These are phyloP conservation scores for Fusarium stilboides DNA, from an alignment of 2,329 filamentous ascomycete genomes.

Conservation along the genomic window DNA sequence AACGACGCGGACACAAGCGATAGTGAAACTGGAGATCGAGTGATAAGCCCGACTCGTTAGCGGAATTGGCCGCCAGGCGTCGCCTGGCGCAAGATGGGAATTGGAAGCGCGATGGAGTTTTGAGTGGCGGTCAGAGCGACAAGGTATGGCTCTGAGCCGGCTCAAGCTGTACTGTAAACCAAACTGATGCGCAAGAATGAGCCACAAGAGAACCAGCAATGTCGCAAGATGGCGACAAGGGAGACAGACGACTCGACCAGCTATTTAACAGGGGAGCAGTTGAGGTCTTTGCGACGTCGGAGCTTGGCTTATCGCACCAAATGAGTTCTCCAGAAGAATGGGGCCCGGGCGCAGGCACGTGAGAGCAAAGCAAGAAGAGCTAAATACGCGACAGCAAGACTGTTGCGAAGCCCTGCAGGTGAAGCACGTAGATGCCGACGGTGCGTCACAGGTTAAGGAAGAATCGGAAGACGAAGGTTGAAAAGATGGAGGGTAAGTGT, in stretches of 20 bases:
- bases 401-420: conserved; percentile 12
- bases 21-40: conserved; percentile 36
- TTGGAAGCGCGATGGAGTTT: conserved; percentile 28
- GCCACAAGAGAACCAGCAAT: conserved; percentile 25
- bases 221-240: conserved; percentile 27
- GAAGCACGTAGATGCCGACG: conserved; percentile 5
- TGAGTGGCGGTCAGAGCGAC: conserved; percentile 33
- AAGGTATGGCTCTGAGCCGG: conserved; percentile 21
- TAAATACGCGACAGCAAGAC: conserved; percentile 21
- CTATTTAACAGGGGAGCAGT: conserved; percentile 32
- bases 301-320: conserved; percentile 44
- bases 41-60: conserved; percentile 43
- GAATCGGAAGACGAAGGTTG: conserved; percentile 30
- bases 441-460: conserved; percentile 10
- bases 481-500: conserved; percentile 14
- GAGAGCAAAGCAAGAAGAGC: conserved; percentile 28
- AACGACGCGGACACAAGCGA: conserved; percentile 37
- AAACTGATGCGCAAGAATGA: conserved; percentile 16
- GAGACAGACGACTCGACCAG: conserved; percentile 14
- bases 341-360: conserved; percentile 31
- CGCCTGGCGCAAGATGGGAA: conserved; percentile 38
- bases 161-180: conserved; percentile 20
- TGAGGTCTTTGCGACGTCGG: conserved; percentile 48
- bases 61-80: conserved; percentile 40
- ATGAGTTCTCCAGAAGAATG: conserved; percentile 40